Evolutionary conservation across 2,329 filamentous ascomycete species (phyloP).

Genomic region (Ascochyta rabiei): DNA sequence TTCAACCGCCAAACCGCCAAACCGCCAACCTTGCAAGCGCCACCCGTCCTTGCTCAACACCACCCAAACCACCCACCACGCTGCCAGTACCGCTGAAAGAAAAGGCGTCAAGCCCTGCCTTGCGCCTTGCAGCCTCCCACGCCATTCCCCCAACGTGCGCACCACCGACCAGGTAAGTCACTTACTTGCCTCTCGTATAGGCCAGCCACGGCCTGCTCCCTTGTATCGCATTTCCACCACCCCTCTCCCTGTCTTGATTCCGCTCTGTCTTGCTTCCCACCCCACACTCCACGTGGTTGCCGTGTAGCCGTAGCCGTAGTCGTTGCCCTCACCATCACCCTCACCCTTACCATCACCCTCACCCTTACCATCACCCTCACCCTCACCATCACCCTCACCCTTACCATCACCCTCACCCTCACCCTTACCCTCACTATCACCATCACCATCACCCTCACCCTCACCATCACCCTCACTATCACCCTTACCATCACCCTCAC

Average conservation of each 20-base stretch:
- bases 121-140: conserved; percentile 19
- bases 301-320: no score
- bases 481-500: neutral
- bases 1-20: neutral
- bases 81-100: conserved; percentile 7
- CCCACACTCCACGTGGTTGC: conserved; percentile 5
- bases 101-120: conserved; percentile 9
- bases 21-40: conserved; percentile 12
- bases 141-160: conserved; percentile 21
- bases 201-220: conserved; percentile 1
- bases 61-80: conserved; percentile 17
- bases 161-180: conserved; percentile 24
- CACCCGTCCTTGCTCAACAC: conserved; percentile 29
- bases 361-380: neutral
- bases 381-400: neutral
- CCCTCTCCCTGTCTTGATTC: neutral
- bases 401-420: neutral
- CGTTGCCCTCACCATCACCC: no score
- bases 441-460: neutral
- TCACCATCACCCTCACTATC: no score
- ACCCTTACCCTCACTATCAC: neutral
- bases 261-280: neutral
- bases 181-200: conserved; percentile 18
- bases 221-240: neutral
- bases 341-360: neutral